Conservation (phyloP, 768 basidiomycete genomes). For the Melanogaster broomeanus region DNA sequence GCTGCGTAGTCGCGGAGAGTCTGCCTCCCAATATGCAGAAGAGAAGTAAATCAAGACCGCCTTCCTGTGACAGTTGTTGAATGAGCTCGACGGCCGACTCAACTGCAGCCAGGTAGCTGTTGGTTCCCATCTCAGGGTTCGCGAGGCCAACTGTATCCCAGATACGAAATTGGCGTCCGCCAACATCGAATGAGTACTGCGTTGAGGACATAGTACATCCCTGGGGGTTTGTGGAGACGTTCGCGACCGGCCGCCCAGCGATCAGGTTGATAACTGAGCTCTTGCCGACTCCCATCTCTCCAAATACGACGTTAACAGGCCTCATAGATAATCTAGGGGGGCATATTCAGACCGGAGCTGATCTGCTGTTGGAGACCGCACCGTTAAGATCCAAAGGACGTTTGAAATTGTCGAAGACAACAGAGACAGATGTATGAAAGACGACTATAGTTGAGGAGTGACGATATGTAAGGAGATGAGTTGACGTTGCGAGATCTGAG, state of each 20-base stretch:
- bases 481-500: slow-evolving; percentile 4
- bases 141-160: too few species aligned
- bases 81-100: slow-evolving; percentile 36
- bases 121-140: slow-evolving; percentile 26
- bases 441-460: background rate
- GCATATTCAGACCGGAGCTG: slow-evolving; percentile 15
- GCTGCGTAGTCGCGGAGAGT: slow-evolving; percentile 38
- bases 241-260: slow-evolving; percentile 20
- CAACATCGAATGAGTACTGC: slow-evolving; percentile 27
- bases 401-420: background rate
- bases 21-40: slow-evolving; percentile 44
- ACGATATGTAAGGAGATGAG: background rate
- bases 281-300: slow-evolving; percentile 45
- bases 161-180: slow-evolving; percentile 17
- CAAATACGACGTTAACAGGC: slow-evolving; percentile 43
- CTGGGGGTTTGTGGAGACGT: slow-evolving; percentile 26
- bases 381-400: too few species aligned
- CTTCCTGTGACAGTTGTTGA: slow-evolving; percentile 23
- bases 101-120: slow-evolving; percentile 29
- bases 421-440: background rate
- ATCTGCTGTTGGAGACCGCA: too few species aligned
- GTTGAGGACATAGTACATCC: slow-evolving; percentile 41
- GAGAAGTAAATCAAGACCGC: slow-evolving; percentile 42
- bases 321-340: slow-evolving; percentile 18
- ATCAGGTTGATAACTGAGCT: too few species aligned